These are phyloP conservation scores for Vanrija pseudolonga DNA, from an alignment of 1,284 basidiomycete species.

Conservation along the genomic window DNA sequence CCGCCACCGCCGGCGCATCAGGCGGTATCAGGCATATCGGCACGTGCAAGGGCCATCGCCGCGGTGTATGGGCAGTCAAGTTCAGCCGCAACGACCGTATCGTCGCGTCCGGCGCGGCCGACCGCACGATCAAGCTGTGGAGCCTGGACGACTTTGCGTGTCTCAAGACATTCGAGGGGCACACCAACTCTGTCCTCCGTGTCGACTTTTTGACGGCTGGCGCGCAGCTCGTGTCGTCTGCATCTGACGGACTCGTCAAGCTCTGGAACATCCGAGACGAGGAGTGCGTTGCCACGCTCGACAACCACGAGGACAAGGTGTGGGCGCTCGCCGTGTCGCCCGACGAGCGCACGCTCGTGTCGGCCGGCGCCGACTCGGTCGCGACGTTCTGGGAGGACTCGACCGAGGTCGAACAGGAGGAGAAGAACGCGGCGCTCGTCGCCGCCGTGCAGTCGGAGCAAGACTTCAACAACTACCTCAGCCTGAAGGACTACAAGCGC, in stretches of 20 bases:
- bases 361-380: constrained; percentile 89
- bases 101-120: constrained; percentile 88
- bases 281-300: constrained; percentile 79
- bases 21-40: constrained; percentile 76
- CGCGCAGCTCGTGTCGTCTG: constrained; percentile 80
- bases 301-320: constrained; percentile 95
- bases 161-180: constrained; percentile 92
- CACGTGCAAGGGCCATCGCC: constrained; percentile 90
- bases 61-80: constrained; percentile 91
- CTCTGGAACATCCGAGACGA: constrained; percentile 91
- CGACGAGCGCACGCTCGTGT: constrained; percentile 77
- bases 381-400: constrained; percentile 93
- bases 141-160: constrained; percentile 85
- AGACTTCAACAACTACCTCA: constrained; percentile 86
- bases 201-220: constrained; percentile 83
- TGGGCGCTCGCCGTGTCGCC: constrained; percentile 82
- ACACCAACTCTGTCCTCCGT: constrained; percentile 92
- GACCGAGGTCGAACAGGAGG: constrained; percentile 67
- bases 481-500: constrained; percentile 80
- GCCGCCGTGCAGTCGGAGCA: constrained; percentile 82
- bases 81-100: constrained; percentile 81
- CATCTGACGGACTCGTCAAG: constrained; percentile 92
- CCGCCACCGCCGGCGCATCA: constrained; percentile 38
- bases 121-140: constrained; percentile 93
- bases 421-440: constrained; percentile 67